Conservation (phyloP, 2,329 filamentous ascomycete genomes). For the Fusarium drepaniforme region DNA sequence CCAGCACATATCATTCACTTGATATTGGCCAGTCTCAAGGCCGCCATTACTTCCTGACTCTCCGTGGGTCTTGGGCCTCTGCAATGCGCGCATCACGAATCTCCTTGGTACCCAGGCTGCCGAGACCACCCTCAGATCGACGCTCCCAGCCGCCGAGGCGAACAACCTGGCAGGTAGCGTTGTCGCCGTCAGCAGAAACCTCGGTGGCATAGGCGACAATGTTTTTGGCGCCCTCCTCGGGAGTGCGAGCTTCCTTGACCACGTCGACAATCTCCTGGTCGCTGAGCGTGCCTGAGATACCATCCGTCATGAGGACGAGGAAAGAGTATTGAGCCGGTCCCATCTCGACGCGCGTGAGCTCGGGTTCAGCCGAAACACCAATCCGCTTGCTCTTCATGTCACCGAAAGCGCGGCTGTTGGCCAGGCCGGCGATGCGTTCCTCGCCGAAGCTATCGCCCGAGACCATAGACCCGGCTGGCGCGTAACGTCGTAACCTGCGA, state of each 20-base stretch:
- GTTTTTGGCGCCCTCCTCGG: slow-evolving; percentile 83
- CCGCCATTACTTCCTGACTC: slow-evolving; percentile 64
- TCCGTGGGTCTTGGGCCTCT: slow-evolving; percentile 85
- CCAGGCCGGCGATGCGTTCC: slow-evolving; percentile 92
- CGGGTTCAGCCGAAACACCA: slow-evolving; percentile 93
- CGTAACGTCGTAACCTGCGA: slow-evolving; percentile 85
- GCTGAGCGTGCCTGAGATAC: slow-evolving; percentile 84
- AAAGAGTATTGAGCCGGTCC: slow-evolving; percentile 89
- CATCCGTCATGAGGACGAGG: slow-evolving; percentile 88
- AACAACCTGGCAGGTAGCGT: slow-evolving; percentile 76
- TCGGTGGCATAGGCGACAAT: slow-evolving; percentile 92
- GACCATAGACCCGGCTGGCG: slow-evolving; percentile 80
- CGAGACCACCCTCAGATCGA: slow-evolving; percentile 85
- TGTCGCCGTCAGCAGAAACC: slow-evolving; percentile 76
- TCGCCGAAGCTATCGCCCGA: slow-evolving; percentile 95
- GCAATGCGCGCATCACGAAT: slow-evolving; percentile 84
- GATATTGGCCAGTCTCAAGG: not conserved
- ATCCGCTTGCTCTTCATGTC: slow-evolving; percentile 93
- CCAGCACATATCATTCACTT: not conserved
- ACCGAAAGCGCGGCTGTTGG: slow-evolving; percentile 94
- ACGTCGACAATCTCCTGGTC: slow-evolving; percentile 98
- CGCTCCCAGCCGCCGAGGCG: slow-evolving; percentile 78
- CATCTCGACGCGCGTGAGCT: slow-evolving; percentile 84
- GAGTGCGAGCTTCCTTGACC: slow-evolving; percentile 92
- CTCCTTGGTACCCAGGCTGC: slow-evolving; percentile 92